Evolutionary conservation across 1,284 basidiomycete genomes (phyloP).

Genomic region (Ceratobasidium sp.): DNA sequence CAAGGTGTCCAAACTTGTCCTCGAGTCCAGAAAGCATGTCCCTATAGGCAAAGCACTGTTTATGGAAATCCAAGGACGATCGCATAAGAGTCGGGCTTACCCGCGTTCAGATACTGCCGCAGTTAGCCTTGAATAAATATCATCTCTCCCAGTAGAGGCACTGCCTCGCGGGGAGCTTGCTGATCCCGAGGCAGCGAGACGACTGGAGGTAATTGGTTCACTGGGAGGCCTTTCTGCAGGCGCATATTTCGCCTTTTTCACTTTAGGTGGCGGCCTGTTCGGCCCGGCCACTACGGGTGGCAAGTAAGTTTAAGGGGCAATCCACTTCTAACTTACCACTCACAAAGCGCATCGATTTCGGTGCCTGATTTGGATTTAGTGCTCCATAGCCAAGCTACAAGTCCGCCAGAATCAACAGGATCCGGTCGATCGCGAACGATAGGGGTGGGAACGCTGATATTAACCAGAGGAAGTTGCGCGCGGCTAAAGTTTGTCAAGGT

Average conservation of each 20-base stretch:
- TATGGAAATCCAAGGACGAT: background rate
- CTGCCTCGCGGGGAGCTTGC: slow-evolving; percentile 5
- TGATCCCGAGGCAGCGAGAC: background rate
- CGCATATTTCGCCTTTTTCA: slow-evolving; percentile 30
- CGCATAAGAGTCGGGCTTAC: slow-evolving; percentile 50
- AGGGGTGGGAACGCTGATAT: slow-evolving; percentile 22
- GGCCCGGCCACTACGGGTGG: slow-evolving; percentile 38
- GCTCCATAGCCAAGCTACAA: slow-evolving; percentile 39
- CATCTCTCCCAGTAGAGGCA: slow-evolving; percentile 44
- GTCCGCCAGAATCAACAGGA: background rate
- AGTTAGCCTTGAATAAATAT: slow-evolving; percentile 56
- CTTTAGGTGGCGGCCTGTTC: slow-evolving; percentile 35
- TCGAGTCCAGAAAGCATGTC: slow-evolving; percentile 54
- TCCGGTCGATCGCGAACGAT: slow-evolving; percentile 15
- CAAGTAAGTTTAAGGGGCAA: no score
- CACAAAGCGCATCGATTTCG: slow-evolving; percentile 38
- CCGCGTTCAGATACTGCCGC: slow-evolving; percentile 68
- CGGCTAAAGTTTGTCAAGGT: slow-evolving; percentile 32
- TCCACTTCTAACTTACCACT: no score
- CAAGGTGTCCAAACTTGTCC: slow-evolving; percentile 65
- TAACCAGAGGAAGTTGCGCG: slow-evolving; percentile 30
- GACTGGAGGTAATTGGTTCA: slow-evolving; percentile 1
- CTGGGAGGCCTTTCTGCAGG: slow-evolving; percentile 2
- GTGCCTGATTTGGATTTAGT: slow-evolving; percentile 28
- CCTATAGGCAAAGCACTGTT: background rate